Evolutionary conservation across 352 stramenopile genomes (phyloP).

Genomic region (Phytopythium sindhum): DNA sequence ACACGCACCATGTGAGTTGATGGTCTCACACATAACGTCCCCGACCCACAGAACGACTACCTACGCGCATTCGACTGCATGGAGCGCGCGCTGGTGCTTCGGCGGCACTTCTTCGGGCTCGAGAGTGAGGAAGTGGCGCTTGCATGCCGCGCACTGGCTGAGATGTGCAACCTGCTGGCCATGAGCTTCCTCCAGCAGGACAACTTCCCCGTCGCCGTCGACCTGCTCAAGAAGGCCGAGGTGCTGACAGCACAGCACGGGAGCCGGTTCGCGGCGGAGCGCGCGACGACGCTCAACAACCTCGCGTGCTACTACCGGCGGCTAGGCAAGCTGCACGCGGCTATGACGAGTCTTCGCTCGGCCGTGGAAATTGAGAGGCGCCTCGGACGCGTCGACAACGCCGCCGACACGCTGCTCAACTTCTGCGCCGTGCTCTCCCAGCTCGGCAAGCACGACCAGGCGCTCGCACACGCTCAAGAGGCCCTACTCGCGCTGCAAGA

Average conservation of each 20-base stretch:
- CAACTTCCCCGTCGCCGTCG: conserved; percentile 89
- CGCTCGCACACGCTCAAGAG: conserved; percentile 85
- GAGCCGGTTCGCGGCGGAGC: conserved; percentile 32
- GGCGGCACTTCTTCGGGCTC: conserved; percentile 90
- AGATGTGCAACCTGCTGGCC: conserved; percentile 93
- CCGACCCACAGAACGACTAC: conserved; percentile 78
- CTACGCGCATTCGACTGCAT: conserved; percentile 91
- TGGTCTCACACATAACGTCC: neutral
- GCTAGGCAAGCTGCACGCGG: conserved; percentile 84
- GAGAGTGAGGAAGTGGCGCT: conserved; percentile 82
- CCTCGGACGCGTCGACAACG: conserved; percentile 68
- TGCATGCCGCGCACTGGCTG: conserved; percentile 86
- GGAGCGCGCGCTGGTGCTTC: conserved; percentile 88
- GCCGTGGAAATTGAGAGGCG: conserved; percentile 86
- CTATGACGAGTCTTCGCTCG: conserved; percentile 90
- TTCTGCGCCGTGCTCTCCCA: conserved; percentile 91
- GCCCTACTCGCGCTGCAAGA: conserved; percentile 89
- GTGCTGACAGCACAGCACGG: conserved; percentile 86
- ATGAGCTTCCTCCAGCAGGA: conserved; percentile 95
- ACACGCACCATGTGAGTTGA: too few relatives aligned
- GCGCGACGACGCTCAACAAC: conserved; percentile 93
- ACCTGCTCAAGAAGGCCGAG: conserved; percentile 92
- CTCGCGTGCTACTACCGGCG: conserved; percentile 92
- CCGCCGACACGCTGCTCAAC: conserved; percentile 93
- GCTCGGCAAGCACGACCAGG: conserved; percentile 78